These are phyloP conservation scores for Dipodascopsis tothii DNA, from an alignment of 805 yeast genomes.

Conservation along the genomic window DNA sequence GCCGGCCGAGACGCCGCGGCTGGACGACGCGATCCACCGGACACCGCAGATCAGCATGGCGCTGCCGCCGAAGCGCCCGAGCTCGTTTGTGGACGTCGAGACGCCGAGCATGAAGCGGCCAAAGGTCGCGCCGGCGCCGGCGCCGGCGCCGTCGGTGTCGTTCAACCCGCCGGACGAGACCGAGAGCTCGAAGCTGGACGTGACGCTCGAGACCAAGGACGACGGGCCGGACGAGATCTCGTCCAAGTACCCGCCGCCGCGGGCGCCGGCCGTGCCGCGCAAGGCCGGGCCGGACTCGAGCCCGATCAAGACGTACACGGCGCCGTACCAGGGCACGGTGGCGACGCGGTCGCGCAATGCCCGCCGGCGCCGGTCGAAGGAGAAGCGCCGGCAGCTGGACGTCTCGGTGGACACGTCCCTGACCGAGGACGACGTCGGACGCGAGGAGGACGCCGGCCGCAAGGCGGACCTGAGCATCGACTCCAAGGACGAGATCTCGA, in stretches of 20 bases:
- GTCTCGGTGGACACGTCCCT: background rate
- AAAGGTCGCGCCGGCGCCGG: background rate
- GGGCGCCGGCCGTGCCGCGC: too few species aligned
- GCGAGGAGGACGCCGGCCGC: background rate
- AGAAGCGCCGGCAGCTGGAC: background rate
- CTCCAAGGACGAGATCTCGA: background rate
- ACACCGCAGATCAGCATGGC: background rate
- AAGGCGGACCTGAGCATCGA: background rate
- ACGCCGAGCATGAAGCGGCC: background rate
- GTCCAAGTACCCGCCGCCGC: too few species aligned
- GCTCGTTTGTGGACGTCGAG: background rate
- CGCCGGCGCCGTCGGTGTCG: too few species aligned
- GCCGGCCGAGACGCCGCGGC: too few species aligned
- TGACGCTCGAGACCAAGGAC: too few species aligned
- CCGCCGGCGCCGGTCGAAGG: constrained; percentile 4
- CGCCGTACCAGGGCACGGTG: constrained; percentile 4
- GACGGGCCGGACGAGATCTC: too few species aligned
- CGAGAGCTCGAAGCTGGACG: too few species aligned
- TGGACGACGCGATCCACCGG: background rate
- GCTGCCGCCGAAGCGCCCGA: background rate
- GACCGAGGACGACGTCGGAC: background rate
- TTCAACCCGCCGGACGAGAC: too few species aligned
- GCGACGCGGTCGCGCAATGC: constrained; percentile 8
- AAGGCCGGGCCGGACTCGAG: too few species aligned
- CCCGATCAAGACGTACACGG: background rate